These are phyloP conservation scores for Polygonum aviculare DNA, from an alignment of 148 eudicot genomes.

Conservation along the genomic window DNA sequence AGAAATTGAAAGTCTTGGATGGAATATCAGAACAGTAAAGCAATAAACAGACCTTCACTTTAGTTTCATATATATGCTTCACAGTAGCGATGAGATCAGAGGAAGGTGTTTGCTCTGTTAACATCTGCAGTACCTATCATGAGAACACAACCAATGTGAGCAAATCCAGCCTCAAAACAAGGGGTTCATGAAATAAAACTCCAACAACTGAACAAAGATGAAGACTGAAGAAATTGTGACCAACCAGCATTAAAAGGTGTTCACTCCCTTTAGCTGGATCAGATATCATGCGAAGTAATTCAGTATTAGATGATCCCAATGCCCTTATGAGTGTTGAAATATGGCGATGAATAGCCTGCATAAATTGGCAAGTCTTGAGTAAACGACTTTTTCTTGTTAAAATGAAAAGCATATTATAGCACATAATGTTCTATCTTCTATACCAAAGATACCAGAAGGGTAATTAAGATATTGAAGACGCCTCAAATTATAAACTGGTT, in stretches of 20 bases:
- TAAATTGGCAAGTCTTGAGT: neutral
- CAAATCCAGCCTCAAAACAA: neutral
- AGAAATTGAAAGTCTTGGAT: neutral
- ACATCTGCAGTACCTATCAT: conserved; percentile 63
- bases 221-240: conserved; percentile 7
- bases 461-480: neutral
- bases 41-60: conserved; percentile 50
- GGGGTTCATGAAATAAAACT: neutral
- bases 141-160: conserved; percentile 10
- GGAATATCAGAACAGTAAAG: neutral
- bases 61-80: conserved; percentile 82
- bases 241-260: conserved; percentile 74
- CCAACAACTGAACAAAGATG: neutral
- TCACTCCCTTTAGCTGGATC: conserved; percentile 93
- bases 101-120: conserved; percentile 74
- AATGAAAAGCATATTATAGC: neutral
- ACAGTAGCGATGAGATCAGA: conserved; percentile 68
- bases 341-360: conserved; percentile 93
- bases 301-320: conserved; percentile 64
- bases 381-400: neutral
- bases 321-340: conserved; percentile 67
- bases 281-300: conserved; percentile 70
- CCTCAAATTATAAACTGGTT: neutral
- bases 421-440: neutral
- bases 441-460: neutral